These are phyloP conservation scores for Smallanthus sonchifolius DNA, from an alignment of 129 eudicot genomes.

Conservation along the genomic window DNA sequence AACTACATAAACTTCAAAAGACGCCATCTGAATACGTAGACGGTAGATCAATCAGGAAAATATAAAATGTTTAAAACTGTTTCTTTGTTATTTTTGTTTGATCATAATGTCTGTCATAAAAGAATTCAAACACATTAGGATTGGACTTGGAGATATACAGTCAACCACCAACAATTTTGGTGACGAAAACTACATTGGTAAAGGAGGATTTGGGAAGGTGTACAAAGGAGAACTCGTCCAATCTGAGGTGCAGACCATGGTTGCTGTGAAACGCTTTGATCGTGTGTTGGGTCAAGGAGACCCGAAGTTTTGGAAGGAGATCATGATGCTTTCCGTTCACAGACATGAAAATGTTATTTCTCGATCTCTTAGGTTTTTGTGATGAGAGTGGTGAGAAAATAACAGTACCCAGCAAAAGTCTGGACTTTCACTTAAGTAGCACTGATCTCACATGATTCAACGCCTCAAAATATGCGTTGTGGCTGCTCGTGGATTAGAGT, in stretches of 20 bases:
- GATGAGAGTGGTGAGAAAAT: slow-evolving; percentile 3
- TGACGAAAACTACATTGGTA: background rate
- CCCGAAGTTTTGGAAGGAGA: slow-evolving; percentile 7
- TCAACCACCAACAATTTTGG: slow-evolving; percentile 9
- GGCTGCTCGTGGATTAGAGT: slow-evolving; percentile 12
- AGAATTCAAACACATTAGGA: slow-evolving; percentile 2
- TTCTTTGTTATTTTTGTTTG: background rate
- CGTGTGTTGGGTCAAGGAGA: slow-evolving; percentile 1
- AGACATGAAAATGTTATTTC: background rate
- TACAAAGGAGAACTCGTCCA: background rate
- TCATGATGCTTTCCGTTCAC: background rate
- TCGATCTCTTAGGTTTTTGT: slow-evolving; percentile 5
- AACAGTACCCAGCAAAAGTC: background rate
- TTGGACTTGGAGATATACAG: background rate
- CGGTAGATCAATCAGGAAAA: too few species aligned
- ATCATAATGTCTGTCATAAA: background rate
- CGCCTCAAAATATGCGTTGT: slow-evolving; percentile 9
- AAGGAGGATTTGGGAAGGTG: slow-evolving; percentile 7
- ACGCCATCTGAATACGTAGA: too few species aligned
- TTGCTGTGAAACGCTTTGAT: slow-evolving; percentile 6
- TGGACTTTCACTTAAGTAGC: background rate
- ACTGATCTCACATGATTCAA: slow-evolving; percentile 1
- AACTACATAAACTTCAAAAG: too few species aligned
- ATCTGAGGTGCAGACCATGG: background rate
- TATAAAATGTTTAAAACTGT: too few species aligned